These are phyloP conservation scores for Colletotrichum graminicola DNA, from an alignment of 2,329 filamentous ascomycete genomes.

Conservation along the genomic window DNA sequence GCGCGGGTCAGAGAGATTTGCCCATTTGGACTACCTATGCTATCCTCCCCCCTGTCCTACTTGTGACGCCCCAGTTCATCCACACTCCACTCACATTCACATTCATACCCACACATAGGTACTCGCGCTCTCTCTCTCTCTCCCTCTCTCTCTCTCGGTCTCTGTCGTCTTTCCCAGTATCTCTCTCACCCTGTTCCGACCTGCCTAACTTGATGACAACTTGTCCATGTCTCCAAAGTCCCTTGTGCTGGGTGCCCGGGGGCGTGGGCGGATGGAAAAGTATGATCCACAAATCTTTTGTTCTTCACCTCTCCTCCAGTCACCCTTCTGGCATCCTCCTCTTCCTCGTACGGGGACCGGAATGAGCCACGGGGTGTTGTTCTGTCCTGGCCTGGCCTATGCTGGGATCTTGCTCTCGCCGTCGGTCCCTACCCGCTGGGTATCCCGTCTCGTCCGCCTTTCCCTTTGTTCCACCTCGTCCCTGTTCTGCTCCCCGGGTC, in stretches of 20 bases:
- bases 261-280: constrained; percentile 16
- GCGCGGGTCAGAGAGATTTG: neutral
- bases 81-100: constrained; percentile 11
- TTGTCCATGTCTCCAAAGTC: constrained; percentile 13
- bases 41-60: neutral
- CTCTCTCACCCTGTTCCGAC: constrained; percentile 29
- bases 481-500: constrained; percentile 22
- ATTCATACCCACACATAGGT: neutral
- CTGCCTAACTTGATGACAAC: constrained; percentile 30
- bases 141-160: neutral
- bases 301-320: constrained; percentile 6
- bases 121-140: neutral
- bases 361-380: constrained; percentile 14
- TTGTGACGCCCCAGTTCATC: neutral
- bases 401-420: constrained; percentile 18
- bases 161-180: neutral
- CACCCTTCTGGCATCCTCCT: neutral
- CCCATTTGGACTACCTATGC: neutral
- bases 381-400: neutral
- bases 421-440: constrained; percentile 6
- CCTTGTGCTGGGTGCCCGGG: neutral
- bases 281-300: constrained; percentile 10
- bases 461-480: constrained; percentile 1
- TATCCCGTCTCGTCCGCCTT: neutral
- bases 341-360: constrained; percentile 5